Percentiles rank a stretch among this genome's conserved stretches.
Evolutionary conservation across 1,284 basidiomycete genomes (phyloP).

Genomic region (Malassezia globosa): DNA sequence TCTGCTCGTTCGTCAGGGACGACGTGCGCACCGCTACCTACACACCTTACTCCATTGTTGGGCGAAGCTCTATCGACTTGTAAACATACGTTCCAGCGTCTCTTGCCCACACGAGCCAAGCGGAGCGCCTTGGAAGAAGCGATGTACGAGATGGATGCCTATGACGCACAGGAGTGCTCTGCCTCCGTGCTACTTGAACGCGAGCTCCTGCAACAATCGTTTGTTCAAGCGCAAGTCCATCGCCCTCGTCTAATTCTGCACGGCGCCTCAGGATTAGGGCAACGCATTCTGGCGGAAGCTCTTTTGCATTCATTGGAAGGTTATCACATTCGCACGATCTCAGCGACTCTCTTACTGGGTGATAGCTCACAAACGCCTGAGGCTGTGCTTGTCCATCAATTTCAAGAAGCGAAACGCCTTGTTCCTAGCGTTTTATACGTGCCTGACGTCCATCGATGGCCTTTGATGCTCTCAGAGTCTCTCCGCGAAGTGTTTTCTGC

Average conservation of each 20-base stretch:
- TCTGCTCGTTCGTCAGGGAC: constrained; percentile 82
- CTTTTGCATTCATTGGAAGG: constrained; percentile 88
- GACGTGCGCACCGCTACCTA: constrained; percentile 68
- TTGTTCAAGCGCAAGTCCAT: constrained; percentile 81
- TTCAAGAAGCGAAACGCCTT: constrained; percentile 91
- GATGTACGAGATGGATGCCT: constrained; percentile 55
- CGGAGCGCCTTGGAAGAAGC: constrained; percentile 70
- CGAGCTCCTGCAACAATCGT: constrained; percentile 54
- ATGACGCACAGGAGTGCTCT: constrained; percentile 50
- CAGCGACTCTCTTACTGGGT: constrained; percentile 74
- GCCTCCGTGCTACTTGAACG: constrained; percentile 35
- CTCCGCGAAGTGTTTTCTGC: constrained; percentile 73
- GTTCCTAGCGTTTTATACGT: constrained; percentile 93
- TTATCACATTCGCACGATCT: constrained; percentile 84
- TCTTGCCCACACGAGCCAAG: constrained; percentile 48
- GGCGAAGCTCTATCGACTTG: constrained; percentile 60
- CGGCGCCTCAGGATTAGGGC: constrained; percentile 77
- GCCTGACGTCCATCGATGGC: constrained; percentile 78
- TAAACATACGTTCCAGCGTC: constrained; percentile 56
- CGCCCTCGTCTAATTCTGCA: constrained; percentile 77
- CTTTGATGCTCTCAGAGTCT: constrained; percentile 68
- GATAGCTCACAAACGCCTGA: constrained; percentile 83
- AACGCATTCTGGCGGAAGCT: constrained; percentile 76
- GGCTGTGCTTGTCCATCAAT: constrained; percentile 87
- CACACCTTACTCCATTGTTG: constrained; percentile 74